phyloP scores from a whole-genome alignment of 2,329 filamentous ascomycete species.

The Rugonectria rugulosa region DNA sequence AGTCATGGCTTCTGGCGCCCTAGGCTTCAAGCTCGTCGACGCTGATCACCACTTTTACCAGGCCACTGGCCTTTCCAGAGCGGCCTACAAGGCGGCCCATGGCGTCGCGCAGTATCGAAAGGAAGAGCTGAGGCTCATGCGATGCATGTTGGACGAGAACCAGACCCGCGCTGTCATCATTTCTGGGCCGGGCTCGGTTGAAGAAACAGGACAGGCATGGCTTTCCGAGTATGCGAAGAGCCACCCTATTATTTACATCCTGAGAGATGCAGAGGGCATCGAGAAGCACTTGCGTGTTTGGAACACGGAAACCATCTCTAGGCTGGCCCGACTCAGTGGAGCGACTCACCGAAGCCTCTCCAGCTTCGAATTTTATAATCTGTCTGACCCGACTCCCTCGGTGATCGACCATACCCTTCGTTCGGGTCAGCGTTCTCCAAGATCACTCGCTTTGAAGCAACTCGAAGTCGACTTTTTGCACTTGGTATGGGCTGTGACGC shows the following conservation, averaged over 20 bases:
- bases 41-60: constrained; percentile 66
- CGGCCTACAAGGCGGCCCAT: constrained; percentile 58
- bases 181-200: constrained; percentile 60
- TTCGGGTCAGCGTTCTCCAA: constrained; percentile 7
- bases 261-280: constrained; percentile 18
- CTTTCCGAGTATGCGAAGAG: constrained; percentile 13
- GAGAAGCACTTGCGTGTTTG: constrained; percentile 17
- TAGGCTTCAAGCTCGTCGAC: constrained; percentile 65
- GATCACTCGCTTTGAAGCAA: constrained; percentile 17
- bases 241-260: constrained; percentile 22
- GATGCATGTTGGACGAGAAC: constrained; percentile 57
- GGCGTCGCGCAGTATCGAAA: constrained; percentile 20
- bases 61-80: constrained; percentile 60
- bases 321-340: constrained; percentile 10
- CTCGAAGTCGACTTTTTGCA: constrained; percentile 21
- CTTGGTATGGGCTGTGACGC: constrained; percentile 4
- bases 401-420: not conserved
- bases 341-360: constrained; percentile 14
- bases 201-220: constrained; percentile 57
- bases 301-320: constrained; percentile 15
- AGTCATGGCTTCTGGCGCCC: constrained; percentile 57
- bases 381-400: constrained; percentile 1
- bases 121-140: constrained; percentile 26
- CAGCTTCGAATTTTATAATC: constrained; percentile 23
- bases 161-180: constrained; percentile 64